Percentiles rank a stretch among this genome's conserved stretches.
Evolutionary conservation across 2,329 filamentous ascomycete genomes (phyloP).

Genomic region (Rhinocladiella similis): DNA sequence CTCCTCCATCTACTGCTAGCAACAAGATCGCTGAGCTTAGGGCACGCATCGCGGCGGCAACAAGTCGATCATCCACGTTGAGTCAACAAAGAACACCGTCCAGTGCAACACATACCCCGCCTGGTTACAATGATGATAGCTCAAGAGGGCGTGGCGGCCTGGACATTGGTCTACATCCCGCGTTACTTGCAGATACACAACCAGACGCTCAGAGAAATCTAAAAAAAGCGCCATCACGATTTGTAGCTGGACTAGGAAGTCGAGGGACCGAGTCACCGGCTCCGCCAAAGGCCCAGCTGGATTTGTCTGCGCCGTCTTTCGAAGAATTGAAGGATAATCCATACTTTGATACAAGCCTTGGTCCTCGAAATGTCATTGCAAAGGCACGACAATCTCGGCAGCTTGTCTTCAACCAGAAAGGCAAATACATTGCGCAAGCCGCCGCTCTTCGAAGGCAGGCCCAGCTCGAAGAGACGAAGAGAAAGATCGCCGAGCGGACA

Average conservation of each 20-base stretch:
- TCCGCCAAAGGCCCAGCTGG: slow-evolving; percentile 50
- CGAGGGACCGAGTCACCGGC: slow-evolving; percentile 49
- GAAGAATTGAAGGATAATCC: slow-evolving; percentile 70
- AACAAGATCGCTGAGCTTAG: slow-evolving; percentile 76
- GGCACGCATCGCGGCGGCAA: slow-evolving; percentile 75
- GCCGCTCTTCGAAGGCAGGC: slow-evolving; percentile 85
- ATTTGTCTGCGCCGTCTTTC: slow-evolving; percentile 57
- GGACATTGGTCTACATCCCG: slow-evolving; percentile 75
- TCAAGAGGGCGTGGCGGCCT: slow-evolving; percentile 64
- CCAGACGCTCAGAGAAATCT: slow-evolving; percentile 46
- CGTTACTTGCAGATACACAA: slow-evolving; percentile 56
- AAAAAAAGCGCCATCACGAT: slow-evolving; percentile 44
- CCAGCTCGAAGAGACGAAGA: slow-evolving; percentile 91
- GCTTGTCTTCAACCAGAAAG: slow-evolving; percentile 89
- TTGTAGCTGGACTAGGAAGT: slow-evolving; percentile 57
- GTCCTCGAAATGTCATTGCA: slow-evolving; percentile 56
- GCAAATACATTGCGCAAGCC: slow-evolving; percentile 95
- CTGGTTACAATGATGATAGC: slow-evolving; percentile 50
- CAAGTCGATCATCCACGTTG: slow-evolving; percentile 49
- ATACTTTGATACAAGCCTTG: slow-evolving; percentile 73
- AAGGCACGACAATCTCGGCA: slow-evolving; percentile 72
- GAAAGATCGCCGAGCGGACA: slow-evolving; percentile 81
- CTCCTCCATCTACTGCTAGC: slow-evolving; percentile 52
- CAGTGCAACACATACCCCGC: slow-evolving; percentile 41
- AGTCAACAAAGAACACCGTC: slow-evolving; percentile 48